Base-by-base conservation (phyloP, 2,329 filamentous ascomycete species). In the Botrytis fabae region DNA sequence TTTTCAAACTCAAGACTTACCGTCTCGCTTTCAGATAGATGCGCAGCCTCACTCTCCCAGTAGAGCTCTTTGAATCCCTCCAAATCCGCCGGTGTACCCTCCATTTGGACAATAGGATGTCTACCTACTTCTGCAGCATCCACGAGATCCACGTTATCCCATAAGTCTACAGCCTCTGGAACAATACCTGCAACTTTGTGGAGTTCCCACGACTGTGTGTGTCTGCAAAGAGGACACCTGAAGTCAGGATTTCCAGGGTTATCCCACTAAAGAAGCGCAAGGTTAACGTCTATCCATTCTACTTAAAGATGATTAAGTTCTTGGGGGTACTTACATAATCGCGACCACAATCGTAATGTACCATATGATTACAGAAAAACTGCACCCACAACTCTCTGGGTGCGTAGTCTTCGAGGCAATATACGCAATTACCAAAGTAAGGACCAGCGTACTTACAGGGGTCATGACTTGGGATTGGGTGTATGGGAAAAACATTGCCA, bases 311-410 rank as follows among this genome's bases (percentile, higher is more conserved):
- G 38, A 22, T 14, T 6, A 25, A 32, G 7, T 57, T 18, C 3
- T 14, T 22, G 28, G 32, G 9, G 22, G n/a, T 25, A 59, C 65
- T 69, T 42, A 69, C 65, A 22, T 51, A 14, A 7, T 35, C 28
- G 7, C 71, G 71, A 38, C 72, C 71, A 57, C 75, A 77, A 8
- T 48, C 16, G 60, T 72, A 73, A 48, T 77, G 75, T 18, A 73
- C 72, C n/a, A 71, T 25, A n/a, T 77, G 75, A 20, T 72, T 40
- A 42, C 76, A 77, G 57, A 76, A 74, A 20, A 77, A 74, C 16
- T 62, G 64, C 4, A 70, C 57, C 25, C 76, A 57, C 12, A 57
- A 51, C 4, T 70, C 44, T 42, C 38, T 40, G 1, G 62, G 18
- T 44, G 38, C n/a, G 42, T 69, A 76, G 4, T 62, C 63, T 20